Percentiles rank a stretch among this genome's conserved stretches.
phyloP scores from a whole-genome alignment of 225 moss, liverwort and hornwort genomes.

The Bryum argenteum region DNA sequence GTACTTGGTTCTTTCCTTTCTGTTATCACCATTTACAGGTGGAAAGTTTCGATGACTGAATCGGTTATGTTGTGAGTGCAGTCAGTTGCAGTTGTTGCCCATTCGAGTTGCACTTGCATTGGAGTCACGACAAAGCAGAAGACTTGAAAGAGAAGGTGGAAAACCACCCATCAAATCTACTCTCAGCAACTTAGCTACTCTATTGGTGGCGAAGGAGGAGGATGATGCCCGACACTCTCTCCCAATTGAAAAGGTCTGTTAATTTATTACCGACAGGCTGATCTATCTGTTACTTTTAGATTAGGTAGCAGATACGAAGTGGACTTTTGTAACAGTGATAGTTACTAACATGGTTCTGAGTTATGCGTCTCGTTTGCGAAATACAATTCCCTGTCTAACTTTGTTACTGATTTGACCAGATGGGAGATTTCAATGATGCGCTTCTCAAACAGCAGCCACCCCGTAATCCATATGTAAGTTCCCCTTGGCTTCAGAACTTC shows the following conservation, averaged over 20 bases:
- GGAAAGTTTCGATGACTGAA: conserved; percentile 1
- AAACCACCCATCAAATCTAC: conserved; percentile 70
- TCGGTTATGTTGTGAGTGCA: conserved; percentile 37
- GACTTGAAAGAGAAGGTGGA: conserved; percentile 70
- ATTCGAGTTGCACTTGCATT: conserved; percentile 89
- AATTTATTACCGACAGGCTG: conserved; percentile 9
- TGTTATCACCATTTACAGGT: conserved; percentile 3
- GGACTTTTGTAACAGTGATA: background rate
- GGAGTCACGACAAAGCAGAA: conserved; percentile 82
- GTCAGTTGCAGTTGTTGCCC: conserved; percentile 88
- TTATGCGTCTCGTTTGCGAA: conserved; percentile 6
- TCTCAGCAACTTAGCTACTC: conserved; percentile 80
- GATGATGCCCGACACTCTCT: conserved; percentile 97
- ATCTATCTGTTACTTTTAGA: background rate
- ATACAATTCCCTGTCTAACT: conserved; percentile 7
- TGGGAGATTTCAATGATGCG: conserved; percentile 99
- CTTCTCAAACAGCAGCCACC: conserved; percentile 98
- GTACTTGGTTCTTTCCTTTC: conserved; percentile 42
- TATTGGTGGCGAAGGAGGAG: conserved; percentile 94
- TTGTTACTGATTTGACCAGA: conserved; percentile 52
- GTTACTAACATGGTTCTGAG: conserved; percentile 7
- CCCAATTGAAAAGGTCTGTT: conserved; percentile 94
- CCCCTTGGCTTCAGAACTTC: background rate
- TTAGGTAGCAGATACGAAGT: conserved; percentile 5
- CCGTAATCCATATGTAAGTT: conserved; percentile 93